Evolutionary conservation across 306 rosid genomes (phyloP).

Genomic region (Vigna radiata): DNA sequence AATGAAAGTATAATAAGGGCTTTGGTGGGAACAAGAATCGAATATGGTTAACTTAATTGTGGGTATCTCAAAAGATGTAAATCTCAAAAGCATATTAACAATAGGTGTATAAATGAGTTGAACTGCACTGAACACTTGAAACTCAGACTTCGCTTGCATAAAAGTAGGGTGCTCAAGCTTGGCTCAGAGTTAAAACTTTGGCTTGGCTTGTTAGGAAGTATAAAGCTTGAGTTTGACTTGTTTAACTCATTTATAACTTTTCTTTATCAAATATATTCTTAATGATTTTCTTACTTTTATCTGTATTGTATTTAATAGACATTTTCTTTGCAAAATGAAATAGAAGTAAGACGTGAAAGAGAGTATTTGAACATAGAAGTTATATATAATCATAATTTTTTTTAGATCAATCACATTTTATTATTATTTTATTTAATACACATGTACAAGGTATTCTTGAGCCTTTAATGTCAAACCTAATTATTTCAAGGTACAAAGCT

Average conservation of each 20-base stretch:
- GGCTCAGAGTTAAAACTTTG: background rate
- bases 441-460: background rate
- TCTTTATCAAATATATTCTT: background rate
- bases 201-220: background rate
- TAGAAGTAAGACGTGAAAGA: background rate
- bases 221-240: background rate
- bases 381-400: background rate
- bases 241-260: background rate
- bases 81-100: background rate
- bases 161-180: background rate
- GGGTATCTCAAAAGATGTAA: background rate
- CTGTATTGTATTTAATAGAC: background rate
- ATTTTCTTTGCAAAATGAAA: background rate
- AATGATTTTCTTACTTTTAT: background rate
- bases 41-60: slow-evolving; percentile 18
- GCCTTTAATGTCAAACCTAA: background rate
- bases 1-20: background rate
- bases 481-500: background rate
- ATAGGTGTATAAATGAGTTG: background rate
- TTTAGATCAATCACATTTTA: background rate
- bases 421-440: too few relatives aligned
- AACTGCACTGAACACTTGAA: background rate
- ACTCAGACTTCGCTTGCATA: background rate
- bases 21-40: slow-evolving; percentile 31
- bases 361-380: background rate